phyloP scores from a whole-genome alignment of 2,329 filamentous ascomycete genomes.

The Blumeriella jaapii region DNA sequence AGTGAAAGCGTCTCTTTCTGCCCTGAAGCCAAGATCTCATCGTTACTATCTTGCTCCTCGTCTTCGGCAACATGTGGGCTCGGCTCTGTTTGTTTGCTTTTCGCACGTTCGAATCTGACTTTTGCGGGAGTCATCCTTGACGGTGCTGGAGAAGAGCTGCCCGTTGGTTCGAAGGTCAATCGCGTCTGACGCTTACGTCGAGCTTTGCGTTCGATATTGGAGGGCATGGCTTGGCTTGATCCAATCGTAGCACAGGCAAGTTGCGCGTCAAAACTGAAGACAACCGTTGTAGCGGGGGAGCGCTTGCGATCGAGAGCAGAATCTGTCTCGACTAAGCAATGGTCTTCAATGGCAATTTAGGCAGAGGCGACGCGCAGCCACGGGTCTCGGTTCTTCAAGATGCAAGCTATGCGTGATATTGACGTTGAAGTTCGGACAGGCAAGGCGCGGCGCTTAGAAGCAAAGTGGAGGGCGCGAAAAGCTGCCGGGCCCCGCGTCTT shows the following conservation, averaged over 20 bases:
- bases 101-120: slow-evolving; percentile 16
- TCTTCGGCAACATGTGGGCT: slow-evolving; percentile 6
- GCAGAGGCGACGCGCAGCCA: too few relatives aligned
- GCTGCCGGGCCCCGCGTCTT: too few relatives aligned
- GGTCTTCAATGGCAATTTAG: not conserved
- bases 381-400: too few relatives aligned
- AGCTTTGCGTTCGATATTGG: slow-evolving; percentile 18
- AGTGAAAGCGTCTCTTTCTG: slow-evolving; percentile 1
- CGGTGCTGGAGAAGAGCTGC: slow-evolving; percentile 10
- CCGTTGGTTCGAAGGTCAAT: slow-evolving; percentile 20
- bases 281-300: not conserved
- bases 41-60: slow-evolving; percentile 5
- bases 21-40: slow-evolving; percentile 8
- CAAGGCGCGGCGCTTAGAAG: too few relatives aligned
- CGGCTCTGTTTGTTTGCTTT: slow-evolving; percentile 6
- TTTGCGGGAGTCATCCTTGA: slow-evolving; percentile 16
- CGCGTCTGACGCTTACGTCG: slow-evolving; percentile 22
- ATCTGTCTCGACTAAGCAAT: not conserved
- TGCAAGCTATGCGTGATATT: too few relatives aligned
- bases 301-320: too few relatives aligned
- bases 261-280: not conserved
- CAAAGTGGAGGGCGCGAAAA: too few relatives aligned
- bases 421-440: too few relatives aligned
- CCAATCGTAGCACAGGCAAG: not conserved
- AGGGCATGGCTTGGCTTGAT: slow-evolving; percentile 9